A percentile compares a stretch with the other conserved stretches of the same genome.
phyloP scores from a whole-genome alignment of 1,284 basidiomycete genomes.

The Cryptococcus sp. region DNA sequence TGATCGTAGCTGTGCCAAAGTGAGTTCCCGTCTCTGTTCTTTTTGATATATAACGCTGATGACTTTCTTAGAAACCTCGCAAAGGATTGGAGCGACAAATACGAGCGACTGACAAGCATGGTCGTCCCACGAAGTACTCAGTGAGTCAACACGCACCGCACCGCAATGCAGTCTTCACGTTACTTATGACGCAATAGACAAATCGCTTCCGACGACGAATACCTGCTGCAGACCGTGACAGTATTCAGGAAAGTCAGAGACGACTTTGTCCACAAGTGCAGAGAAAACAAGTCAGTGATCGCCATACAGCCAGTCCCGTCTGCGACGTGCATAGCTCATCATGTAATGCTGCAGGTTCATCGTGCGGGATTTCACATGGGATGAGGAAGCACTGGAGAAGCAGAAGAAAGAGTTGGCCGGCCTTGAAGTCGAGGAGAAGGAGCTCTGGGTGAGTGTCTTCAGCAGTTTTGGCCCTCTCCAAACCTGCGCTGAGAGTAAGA shows the following conservation, averaged over 20 bases:
- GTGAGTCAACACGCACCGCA: conserved; percentile 57
- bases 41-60: conserved; percentile 9
- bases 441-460: conserved; percentile 80
- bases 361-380: conserved; percentile 90
- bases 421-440: conserved; percentile 87
- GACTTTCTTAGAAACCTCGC: conserved; percentile 64
- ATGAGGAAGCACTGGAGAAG: conserved; percentile 79
- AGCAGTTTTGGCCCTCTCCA: not conserved
- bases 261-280: conserved; percentile 89
- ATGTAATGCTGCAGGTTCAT: conserved; percentile 65
- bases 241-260: conserved; percentile 90
- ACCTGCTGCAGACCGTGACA: conserved; percentile 80
- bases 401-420: conserved; percentile 78
- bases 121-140: conserved; percentile 92
- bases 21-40: conserved; percentile 50
- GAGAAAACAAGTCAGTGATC: conserved; percentile 80
- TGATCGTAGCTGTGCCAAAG: conserved; percentile 94
- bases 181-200: conserved; percentile 45
- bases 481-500: not conserved
- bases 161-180: not conserved
- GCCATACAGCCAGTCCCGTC: too few relatives aligned
- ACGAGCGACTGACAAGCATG: conserved; percentile 86
- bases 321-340: not conserved
- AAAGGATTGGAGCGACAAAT: conserved; percentile 87
- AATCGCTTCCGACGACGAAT: conserved; percentile 86